Conservation (phyloP, 2,329 filamentous ascomycete genomes). For the Trichoderma koningiopsis region DNA sequence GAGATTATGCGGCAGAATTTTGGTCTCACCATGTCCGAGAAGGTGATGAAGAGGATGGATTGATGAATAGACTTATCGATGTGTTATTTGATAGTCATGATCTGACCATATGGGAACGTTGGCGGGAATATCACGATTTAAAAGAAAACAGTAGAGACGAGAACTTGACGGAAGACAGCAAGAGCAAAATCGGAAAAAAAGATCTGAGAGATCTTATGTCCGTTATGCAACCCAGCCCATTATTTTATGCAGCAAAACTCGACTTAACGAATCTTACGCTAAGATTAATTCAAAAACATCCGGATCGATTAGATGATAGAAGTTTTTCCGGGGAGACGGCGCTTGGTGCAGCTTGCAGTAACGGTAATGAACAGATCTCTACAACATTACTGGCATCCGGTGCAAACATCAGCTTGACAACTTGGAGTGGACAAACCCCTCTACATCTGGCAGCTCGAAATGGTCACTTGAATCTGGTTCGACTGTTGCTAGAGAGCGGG, state of each 20-base stretch:
- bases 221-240: neutral
- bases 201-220: neutral
- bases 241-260: neutral
- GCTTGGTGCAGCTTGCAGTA: neutral
- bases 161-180: neutral
- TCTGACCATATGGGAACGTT: neutral
- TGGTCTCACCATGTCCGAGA: neutral
- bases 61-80: neutral
- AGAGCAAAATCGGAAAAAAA: neutral
- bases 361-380: neutral
- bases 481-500: neutral
- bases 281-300: neutral
- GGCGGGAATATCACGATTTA: neutral
- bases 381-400: neutral
- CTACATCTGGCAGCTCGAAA: neutral
- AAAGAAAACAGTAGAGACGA: neutral
- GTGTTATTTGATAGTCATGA: neutral
- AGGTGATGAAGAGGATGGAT: neutral
- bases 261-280: neutral
- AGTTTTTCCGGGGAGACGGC: neutral
- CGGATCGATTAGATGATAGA: neutral
- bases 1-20: conserved; percentile 3
- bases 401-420: neutral
- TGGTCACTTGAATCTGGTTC: neutral
- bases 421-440: neutral